Base-by-base conservation (phyloP, 1,284 basidiomycete genomes). In the Bjerkandera adusta region DNA sequence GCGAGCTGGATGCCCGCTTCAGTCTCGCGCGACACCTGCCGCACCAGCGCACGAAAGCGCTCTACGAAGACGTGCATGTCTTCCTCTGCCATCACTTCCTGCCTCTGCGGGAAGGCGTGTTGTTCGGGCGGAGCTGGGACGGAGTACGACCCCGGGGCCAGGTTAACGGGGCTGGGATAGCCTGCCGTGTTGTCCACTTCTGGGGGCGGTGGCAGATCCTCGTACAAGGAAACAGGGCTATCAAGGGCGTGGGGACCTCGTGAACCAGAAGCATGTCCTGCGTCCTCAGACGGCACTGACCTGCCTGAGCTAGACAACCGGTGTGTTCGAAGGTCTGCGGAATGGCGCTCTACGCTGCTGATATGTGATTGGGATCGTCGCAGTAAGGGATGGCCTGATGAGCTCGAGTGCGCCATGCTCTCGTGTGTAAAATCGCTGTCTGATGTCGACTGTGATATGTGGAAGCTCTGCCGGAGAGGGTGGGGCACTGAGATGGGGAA, bases 1-100 rank as follows among this genome's bases (percentile, higher is more conserved):
- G 72, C 68, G 36, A 68, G 63, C 7, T 62, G 58, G 21, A 78
- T 50, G 1, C 66, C 73, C 5, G 73, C 73, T 25, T 77, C 75
- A 0, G 76, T 70, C 54, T 83, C 79, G 22, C 67, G 71, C 22
- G 68, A 62, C 37, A 80, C 70, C 49, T 77, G 72, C 24, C 66
- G 64, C 21, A 82, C 68, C 32, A 81, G 62, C 2, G 68, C 57
- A 11, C 70, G 71, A 62, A 81, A 81, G 16, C 69, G 71, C 45
- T 76, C 72, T 2, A 69, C 67, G 56, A 79, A 78, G 27, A 57
- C 60, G 40, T 67, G 62, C 13, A 73, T 56, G 20, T 75, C 71
- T 12, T 57, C 52, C 40, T 73, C 64, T n/a, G 57, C 49, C 2
- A n/a, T 18, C 21, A 16, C 18, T 36, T 29, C 40, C 27, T 7